These are phyloP conservation scores for Buddleja alternifolia DNA, from an alignment of 257 asterid genomes.

Conservation along the genomic window DNA sequence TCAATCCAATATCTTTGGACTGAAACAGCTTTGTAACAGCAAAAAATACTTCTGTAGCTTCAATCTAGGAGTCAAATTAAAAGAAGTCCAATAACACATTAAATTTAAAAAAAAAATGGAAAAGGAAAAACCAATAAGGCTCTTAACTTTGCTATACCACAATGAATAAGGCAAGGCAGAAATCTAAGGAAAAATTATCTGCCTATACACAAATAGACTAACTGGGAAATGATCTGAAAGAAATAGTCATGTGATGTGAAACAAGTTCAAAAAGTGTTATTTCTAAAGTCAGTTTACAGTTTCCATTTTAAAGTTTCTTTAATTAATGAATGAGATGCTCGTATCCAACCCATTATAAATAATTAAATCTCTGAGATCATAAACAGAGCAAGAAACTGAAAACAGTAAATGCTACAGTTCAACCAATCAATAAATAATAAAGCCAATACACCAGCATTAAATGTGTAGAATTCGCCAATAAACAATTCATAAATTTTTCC, in stretches of 20 bases:
- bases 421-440: conserved; percentile 4
- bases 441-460: neutral
- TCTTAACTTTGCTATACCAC: neutral
- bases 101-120: neutral
- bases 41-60: conserved; percentile 86
- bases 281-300: neutral
- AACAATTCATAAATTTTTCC: neutral
- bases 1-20: conserved; percentile 75
- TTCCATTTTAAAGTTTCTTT: neutral
- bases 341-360: neutral
- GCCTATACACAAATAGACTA: neutral
- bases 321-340: neutral
- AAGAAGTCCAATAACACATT: neutral
- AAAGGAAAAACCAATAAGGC: neutral
- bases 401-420: neutral
- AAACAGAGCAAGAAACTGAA: neutral
- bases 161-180: neutral
- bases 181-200: neutral
- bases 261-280: neutral
- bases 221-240: conserved; percentile 6
- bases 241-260: neutral
- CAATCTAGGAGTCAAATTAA: conserved; percentile 45
- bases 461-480: neutral
- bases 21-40: conserved; percentile 87
- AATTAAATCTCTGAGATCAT: neutral